These are phyloP conservation scores for Aethionema arabicum DNA, from an alignment of 345 rosid species.

Conservation along the genomic window DNA sequence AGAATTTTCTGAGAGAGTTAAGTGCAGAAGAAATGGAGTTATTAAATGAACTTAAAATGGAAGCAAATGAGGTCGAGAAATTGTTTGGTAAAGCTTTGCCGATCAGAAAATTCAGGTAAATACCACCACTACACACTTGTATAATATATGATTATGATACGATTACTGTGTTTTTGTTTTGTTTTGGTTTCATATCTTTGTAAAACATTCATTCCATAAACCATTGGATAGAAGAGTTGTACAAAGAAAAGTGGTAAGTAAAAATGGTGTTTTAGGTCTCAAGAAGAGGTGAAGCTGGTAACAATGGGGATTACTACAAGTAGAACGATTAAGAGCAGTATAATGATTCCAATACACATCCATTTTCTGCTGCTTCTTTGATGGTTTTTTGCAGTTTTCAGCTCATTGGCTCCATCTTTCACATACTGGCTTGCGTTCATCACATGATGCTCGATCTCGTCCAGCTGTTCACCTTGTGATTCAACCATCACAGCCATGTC, in stretches of 20 bases:
- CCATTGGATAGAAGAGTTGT: conserved; percentile 3
- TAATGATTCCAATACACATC: conserved; percentile 65
- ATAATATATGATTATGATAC: conserved; percentile 10
- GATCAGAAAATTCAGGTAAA: conserved; percentile 66
- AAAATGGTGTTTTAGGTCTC: conserved; percentile 19
- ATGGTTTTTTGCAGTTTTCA: conserved; percentile 63
- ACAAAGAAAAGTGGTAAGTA: conserved; percentile 12
- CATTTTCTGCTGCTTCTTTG: conserved; percentile 81
- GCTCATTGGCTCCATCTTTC: conserved; percentile 72
- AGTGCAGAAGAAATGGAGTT: conserved; percentile 82
- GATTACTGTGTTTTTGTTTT: neutral
- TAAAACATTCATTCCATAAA: conserved; percentile 18
- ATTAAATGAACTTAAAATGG: conserved; percentile 68
- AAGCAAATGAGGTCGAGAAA: conserved; percentile 76
- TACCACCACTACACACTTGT: neutral
- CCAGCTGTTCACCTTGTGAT: conserved; percentile 90
- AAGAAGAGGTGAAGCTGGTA: conserved; percentile 77
- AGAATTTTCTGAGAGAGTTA: conserved; percentile 55
- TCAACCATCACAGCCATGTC: conserved; percentile 99
- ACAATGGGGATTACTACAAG: conserved; percentile 66
- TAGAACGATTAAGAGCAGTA: conserved; percentile 66
- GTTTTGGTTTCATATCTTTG: conserved; percentile 11
- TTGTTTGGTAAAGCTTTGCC: conserved; percentile 76
- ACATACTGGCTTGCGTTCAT: conserved; percentile 79
- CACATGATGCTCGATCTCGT: conserved; percentile 91